Base-by-base conservation (phyloP, 768 basidiomycete species). In the Dendrothele bispora region DNA sequence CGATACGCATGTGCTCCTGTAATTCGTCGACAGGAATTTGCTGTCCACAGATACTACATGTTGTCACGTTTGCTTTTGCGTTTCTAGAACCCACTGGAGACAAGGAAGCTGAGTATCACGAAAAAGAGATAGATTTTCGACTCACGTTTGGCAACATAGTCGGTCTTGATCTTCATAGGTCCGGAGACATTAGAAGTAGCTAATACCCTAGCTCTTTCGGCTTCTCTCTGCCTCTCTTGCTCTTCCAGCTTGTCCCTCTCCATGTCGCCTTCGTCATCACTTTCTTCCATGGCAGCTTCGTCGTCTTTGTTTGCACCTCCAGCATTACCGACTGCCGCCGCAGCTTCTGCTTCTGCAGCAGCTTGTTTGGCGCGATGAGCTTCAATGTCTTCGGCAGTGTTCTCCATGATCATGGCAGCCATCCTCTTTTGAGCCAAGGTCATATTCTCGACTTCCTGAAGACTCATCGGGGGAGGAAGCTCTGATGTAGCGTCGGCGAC, bases 341-440 rank as follows among this genome's bases (percentile, higher is more conserved):
- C 90, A 6, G 88, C 89, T 52, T 89, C 87, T 1, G 88, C 88
- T 52, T 89, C 91, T 2, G 88, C 90, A 5, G 87, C 90, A 12
- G 91, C 91, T 64, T 91, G 89, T 37, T 79, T 78, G 11, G 85
- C 86, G 51, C 86, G 79, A 59, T 86, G 82, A 28, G 88, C 86
- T 66, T 95, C 87, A 38, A 94, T 80, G 46, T 95, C 87, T 54
- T 91, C 90, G 2, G 74, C 89, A 1, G 91, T 90, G 22, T 88
- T 92, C 68, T 98, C 95, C 89, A 94, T 95, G 61, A 98, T 86
- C 91, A 95, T 93, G 2, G 92, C 88, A 2, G 94, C 91, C 95
- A 97, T 97, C 55, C 93, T 81, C 73, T 97, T 98, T 75, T 99
- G 94, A 2, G 93, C 90, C 24, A 98, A 71, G 2, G 93, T 94